Percentiles rank a stretch among this genome's conserved stretches.
Conservation (phyloP, 2,329 filamentous ascomycete genomes). For the Cladophialophora immunda region DNA sequence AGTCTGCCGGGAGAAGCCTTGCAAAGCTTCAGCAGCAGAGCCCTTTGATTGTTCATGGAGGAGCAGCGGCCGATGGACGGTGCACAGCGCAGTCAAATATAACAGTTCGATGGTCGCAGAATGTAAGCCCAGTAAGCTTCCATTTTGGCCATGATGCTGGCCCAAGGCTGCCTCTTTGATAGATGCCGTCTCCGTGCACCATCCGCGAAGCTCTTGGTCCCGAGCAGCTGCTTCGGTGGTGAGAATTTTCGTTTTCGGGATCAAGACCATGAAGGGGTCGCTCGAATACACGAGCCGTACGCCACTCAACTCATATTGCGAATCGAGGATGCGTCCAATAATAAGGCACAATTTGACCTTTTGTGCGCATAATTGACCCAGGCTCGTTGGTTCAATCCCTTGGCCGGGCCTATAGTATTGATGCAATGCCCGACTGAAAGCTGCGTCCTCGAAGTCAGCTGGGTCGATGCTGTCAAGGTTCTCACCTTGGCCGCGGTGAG, state of each 20-base stretch:
- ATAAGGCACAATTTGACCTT: slow-evolving; percentile 28
- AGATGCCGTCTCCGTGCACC: slow-evolving; percentile 17
- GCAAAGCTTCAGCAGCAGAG: slow-evolving; percentile 20
- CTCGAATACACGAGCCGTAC: slow-evolving; percentile 10
- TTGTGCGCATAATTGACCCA: slow-evolving; percentile 19
- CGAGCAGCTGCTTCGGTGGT: slow-evolving; percentile 13
- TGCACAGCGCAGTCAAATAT: slow-evolving; percentile 19
- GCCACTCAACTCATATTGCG: slow-evolving; percentile 21
- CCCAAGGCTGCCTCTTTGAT: slow-evolving; percentile 17
- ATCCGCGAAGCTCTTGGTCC: slow-evolving; percentile 27
- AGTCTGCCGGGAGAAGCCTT: slow-evolving; percentile 11
- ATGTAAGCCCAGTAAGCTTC: slow-evolving; percentile 17
- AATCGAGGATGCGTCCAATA: slow-evolving; percentile 25
- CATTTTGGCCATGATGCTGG: slow-evolving; percentile 18
- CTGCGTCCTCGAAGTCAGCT: slow-evolving; percentile 4
- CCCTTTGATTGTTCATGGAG: slow-evolving; percentile 6
- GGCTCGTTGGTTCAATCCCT: not conserved
- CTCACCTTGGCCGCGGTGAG: not conserved
- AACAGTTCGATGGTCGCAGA: slow-evolving; percentile 23
- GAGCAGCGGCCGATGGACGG: slow-evolving; percentile 18
- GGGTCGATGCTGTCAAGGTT: not conserved
- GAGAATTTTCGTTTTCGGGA: slow-evolving; percentile 21
- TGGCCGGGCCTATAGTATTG: slow-evolving; percentile 56
- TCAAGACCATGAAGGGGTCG: slow-evolving; percentile 19
- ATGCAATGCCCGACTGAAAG: slow-evolving; percentile 9